phyloP scores from a whole-genome alignment of 176 grass and related monocot genomes.

The Rhynchospora tenuis region DNA sequence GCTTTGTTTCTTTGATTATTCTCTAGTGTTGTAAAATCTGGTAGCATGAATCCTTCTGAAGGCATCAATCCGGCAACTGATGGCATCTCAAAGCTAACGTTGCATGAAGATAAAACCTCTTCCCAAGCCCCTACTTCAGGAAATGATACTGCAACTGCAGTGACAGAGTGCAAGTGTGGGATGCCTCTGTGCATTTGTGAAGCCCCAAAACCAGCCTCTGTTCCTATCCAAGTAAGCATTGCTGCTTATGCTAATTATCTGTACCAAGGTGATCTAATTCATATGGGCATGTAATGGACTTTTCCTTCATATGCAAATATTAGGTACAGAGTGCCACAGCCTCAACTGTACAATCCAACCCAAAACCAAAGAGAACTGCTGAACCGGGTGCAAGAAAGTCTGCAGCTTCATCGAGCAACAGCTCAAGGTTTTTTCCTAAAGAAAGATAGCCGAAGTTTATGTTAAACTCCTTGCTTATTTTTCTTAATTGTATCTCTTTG shows the following conservation, averaged over 20 bases:
- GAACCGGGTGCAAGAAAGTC: conserved; percentile 52
- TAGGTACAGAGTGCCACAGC: conserved; percentile 39
- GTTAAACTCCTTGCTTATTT: not conserved
- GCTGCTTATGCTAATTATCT: not conserved
- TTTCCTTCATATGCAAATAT: conserved; percentile 15
- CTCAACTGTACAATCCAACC: conserved; percentile 43
- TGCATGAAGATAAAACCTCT: conserved; percentile 40
- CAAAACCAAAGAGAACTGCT: conserved; percentile 58
- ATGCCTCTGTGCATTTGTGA: conserved; percentile 99
- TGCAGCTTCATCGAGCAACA: conserved; percentile 56
- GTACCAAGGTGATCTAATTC: not conserved
- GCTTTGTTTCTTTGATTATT: conserved; percentile 16
- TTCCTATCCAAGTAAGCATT: conserved; percentile 39
- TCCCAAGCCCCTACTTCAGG: conserved; percentile 16
- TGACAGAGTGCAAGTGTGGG: conserved; percentile 83
- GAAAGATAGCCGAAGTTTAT: not conserved
- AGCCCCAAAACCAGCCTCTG: conserved; percentile 60
- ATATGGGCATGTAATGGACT: not conserved
- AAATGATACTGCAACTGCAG: conserved; percentile 6
- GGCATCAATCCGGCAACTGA: conserved; percentile 28
- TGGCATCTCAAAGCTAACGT: conserved; percentile 67
- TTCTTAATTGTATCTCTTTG: not conserved
- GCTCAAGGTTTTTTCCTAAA: conserved; percentile 55
- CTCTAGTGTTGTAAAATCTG: conserved; percentile 39
- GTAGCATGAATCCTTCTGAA: conserved; percentile 15